A percentile compares a stretch with the other conserved stretches of the same genome.
Evolutionary conservation across 2,329 filamentous ascomycete species (phyloP).

Genomic region (Nemania sp.): DNA sequence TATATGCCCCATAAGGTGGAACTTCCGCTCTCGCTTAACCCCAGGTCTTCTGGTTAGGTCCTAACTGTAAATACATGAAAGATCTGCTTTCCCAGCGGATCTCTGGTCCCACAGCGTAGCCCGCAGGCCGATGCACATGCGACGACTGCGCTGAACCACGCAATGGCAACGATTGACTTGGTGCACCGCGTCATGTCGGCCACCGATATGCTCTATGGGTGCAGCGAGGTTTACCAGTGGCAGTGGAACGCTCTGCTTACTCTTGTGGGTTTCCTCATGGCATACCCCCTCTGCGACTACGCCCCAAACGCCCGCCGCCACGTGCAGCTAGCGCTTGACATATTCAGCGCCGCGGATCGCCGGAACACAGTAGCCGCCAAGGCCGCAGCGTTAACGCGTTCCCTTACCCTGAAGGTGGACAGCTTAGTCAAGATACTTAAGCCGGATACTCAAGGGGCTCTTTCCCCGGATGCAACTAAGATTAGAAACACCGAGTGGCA

Average conservation of each 20-base stretch:
- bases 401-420: slow-evolving; percentile 30
- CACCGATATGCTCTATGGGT: slow-evolving; percentile 33
- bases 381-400: slow-evolving; percentile 27
- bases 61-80: background rate
- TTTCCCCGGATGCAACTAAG: background rate
- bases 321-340: slow-evolving; percentile 26
- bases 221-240: slow-evolving; percentile 36
- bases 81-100: slow-evolving; percentile 30
- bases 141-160: slow-evolving; percentile 31
- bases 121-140: slow-evolving; percentile 32
- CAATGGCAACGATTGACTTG: slow-evolving; percentile 32
- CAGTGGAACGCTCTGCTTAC: slow-evolving; percentile 37
- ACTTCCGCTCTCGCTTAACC: too few relatives aligned
- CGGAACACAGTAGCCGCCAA: slow-evolving; percentile 29
- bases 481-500: background rate
- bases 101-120: slow-evolving; percentile 24
- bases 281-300: slow-evolving; percentile 33
- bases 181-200: slow-evolving; percentile 36
- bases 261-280: slow-evolving; percentile 35
- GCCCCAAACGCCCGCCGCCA: slow-evolving; percentile 28
- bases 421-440: slow-evolving; percentile 32
- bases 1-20: too few relatives aligned
- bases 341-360: slow-evolving; percentile 27
- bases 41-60: background rate
- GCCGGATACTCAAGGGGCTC: slow-evolving; percentile 1